Base-by-base conservation (phyloP, 1,284 basidiomycete genomes). In the Rhodofomes roseus region DNA sequence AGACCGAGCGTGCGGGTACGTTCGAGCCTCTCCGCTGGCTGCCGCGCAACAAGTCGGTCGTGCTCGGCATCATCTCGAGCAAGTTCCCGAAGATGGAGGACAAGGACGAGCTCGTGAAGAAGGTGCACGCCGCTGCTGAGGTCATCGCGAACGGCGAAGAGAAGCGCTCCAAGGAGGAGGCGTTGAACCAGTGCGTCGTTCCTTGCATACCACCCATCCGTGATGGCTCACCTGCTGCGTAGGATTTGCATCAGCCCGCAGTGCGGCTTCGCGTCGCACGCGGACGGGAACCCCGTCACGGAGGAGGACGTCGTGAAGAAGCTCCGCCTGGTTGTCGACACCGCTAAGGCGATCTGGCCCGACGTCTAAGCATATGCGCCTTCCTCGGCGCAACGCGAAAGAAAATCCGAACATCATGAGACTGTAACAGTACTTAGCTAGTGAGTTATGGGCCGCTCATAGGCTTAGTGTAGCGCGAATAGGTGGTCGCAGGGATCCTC, bases 1-100 rank as follows among this genome's bases (percentile, higher is more conserved):
- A 94, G 70, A 88, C 87, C 18, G 79, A 82, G 58, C 85, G 89
- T 27, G 83, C 90, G 0, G 89, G 89, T 51, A 80, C 83, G 60
- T 92, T 93, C 66, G 79, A 81, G 66, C 87, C 89, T 5, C 78
- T 92, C 36, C 81, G 76, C 63, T 69, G 85, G 65, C 77, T 94
- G 16, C 90, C 92, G 0, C 74, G 76, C 31, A 77, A 85, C 72
- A 93, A 91, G 72, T 76, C 80, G 9, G 84, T 84, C 50, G 86
- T 93, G 9, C 77, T 94, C 18, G 92, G 92, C 12, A 76, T 93
- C 27, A 79, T 93, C 52, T 86, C 88, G 1, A 88, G 85, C 31
- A 93, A 94, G 73, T 80, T 84, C 65, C 76, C 85, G 8, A 73
- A 80, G 77, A 72, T 93, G 36, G 90, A 93, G 70, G 79, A 85